Base-by-base conservation (phyloP, 164 flowering plant species). In the Piper betle region DNA sequence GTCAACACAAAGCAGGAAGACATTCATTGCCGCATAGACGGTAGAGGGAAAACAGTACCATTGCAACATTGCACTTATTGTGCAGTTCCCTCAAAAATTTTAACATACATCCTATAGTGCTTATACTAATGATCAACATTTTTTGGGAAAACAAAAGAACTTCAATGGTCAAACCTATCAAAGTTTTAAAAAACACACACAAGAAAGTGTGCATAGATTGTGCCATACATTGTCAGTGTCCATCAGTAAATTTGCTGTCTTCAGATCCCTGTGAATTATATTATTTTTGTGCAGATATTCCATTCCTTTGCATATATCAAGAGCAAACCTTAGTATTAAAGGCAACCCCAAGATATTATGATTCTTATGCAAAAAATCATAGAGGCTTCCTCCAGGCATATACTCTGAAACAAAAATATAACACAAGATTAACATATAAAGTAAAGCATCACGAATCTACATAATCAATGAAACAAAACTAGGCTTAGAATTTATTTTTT, bases 361-460 rank as follows among this genome's bases (percentile, higher is more conserved):
- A 68, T 82, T 81, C 69, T 80, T 86, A 40, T 87, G 99, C 81
- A 93, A 68, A 69, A 80, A 86, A 61, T 84, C 88, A 68, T 84
- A 90, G 5, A 93, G 82, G 78, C 96, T 93, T 59, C 99, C 99
- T 59, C 97, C 94, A 56, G 85, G 84, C 99, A 90, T 90, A 77
- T 71, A 90, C 76, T 93, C 99, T 93, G 82, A 81, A 82, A 71
- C 43, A 74, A 58, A 59, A 67, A 71, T 10, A 25, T 25, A 25
- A 25, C 33, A 25, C 33, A 25, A 25, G 33, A 25, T 25, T 25
- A 25, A 25, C 33, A 2, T 25, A 25, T 25, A 25, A 2, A 25
- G 33, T 2, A 25, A 25, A 25, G 33, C 33, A 25, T 25, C 33
- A 25, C 33, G 33, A 25, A 25, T 9, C 50, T 46, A 6, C 15